Percentiles rank a stretch among this genome's conserved stretches.
These are phyloP conservation scores for Cordyceps cicadae DNA, from an alignment of 2,329 filamentous ascomycete species.

Conservation along the genomic window DNA sequence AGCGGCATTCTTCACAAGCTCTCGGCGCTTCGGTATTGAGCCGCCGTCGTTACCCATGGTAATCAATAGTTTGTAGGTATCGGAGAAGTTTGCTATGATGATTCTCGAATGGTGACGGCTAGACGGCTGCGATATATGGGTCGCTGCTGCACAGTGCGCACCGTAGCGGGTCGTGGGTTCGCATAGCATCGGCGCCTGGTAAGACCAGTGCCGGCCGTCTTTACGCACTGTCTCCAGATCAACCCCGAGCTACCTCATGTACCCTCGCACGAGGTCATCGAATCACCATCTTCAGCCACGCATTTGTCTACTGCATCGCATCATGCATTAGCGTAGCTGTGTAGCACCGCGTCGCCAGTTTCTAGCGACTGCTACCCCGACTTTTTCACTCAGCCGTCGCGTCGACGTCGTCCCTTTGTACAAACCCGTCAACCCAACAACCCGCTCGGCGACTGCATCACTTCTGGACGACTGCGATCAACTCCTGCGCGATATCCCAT, in stretches of 20 bases:
- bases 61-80: slow-evolving; percentile 2
- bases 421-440: neutral
- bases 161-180: neutral
- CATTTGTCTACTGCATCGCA: neutral
- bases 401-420: neutral
- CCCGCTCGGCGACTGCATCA: neutral
- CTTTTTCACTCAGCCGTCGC: neutral
- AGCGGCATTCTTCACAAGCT: slow-evolving; percentile 90
- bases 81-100: neutral
- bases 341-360: neutral
- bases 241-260: neutral
- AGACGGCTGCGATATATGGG: too few relatives aligned
- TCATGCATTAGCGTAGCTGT: neutral
- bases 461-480: neutral
- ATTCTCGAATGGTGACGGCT: too few relatives aligned
- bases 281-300: slow-evolving; percentile 1
- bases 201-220: neutral
- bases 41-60: slow-evolving; percentile 95
- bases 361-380: neutral
- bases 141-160: neutral
- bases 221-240: neutral
- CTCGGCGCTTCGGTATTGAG: slow-evolving; percentile 88
- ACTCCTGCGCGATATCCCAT: neutral
- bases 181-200: neutral
- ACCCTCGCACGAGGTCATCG: neutral